Evolutionary conservation across 2,329 filamentous ascomycete genomes (phyloP).

Genomic region (Ophiostoma piceae): DNA sequence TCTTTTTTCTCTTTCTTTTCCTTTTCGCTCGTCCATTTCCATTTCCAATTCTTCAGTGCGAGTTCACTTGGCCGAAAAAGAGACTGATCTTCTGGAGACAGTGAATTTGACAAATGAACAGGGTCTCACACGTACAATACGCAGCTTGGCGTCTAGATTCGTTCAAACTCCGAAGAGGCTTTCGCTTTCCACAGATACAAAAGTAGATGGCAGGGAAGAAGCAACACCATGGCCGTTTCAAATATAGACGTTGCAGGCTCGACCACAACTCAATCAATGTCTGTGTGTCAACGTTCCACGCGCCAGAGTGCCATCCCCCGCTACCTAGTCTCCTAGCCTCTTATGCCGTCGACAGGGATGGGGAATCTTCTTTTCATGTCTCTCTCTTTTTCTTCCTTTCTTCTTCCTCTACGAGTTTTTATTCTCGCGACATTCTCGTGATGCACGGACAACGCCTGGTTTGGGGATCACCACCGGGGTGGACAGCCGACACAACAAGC

Average conservation of each 20-base stretch:
- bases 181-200: not conserved
- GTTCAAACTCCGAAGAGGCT: not conserved
- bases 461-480: conserved; percentile 18
- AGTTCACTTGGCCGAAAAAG: not conserved
- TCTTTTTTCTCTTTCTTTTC: not conserved
- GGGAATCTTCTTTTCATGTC: not conserved
- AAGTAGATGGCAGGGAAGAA: conserved; percentile 1
- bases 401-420: not conserved
- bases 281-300: conserved; percentile 24
- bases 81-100: not conserved
- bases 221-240: conserved; percentile 25
- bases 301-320: conserved; percentile 20
- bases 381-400: too few relatives aligned
- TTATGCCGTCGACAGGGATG: not conserved
- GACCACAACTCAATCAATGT: conserved; percentile 19
- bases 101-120: not conserved
- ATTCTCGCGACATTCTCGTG: conserved; percentile 13
- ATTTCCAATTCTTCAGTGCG: not conserved
- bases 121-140: not conserved
- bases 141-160: not conserved
- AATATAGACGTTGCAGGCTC: conserved; percentile 18
- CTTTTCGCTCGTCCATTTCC: not conserved
- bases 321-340: conserved; percentile 13
- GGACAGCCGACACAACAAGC: conserved; percentile 16
- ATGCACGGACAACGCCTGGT: conserved; percentile 16